phyloP scores from a whole-genome alignment of 1,284 basidiomycete genomes.

The Agaricales sp. region DNA sequence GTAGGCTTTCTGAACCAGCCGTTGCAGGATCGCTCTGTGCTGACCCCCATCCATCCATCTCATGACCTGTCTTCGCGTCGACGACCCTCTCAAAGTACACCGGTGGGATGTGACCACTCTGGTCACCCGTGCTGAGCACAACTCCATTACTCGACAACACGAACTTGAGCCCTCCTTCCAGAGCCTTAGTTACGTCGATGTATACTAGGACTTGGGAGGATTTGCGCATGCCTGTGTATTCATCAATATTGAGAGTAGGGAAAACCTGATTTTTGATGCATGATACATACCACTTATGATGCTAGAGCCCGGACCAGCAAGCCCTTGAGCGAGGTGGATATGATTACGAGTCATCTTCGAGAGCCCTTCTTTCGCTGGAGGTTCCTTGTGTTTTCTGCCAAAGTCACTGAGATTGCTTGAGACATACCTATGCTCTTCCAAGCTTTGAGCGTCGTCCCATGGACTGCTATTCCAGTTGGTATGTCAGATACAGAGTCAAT shows the following conservation, averaged over 20 bases:
- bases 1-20: neutral
- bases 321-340: conserved; percentile 77
- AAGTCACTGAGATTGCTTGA: conserved; percentile 3
- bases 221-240: conserved; percentile 61
- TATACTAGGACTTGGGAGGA: conserved; percentile 69
- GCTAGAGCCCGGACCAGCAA: conserved; percentile 36
- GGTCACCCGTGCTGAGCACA: conserved; percentile 68
- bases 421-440: conserved; percentile 68
- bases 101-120: conserved; percentile 41
- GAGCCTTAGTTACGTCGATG: conserved; percentile 60
- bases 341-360: conserved; percentile 84
- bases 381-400: conserved; percentile 1
- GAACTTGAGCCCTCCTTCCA: conserved; percentile 65
- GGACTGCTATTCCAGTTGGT: conserved; percentile 56
- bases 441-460: conserved; percentile 60
- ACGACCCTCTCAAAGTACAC: conserved; percentile 60
- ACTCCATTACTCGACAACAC: conserved; percentile 77
- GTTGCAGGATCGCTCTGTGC: neutral
- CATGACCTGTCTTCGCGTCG: conserved; percentile 10
- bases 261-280: conserved; percentile 1
- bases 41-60: neutral
- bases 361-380: conserved; percentile 53
- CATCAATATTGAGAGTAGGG: neutral
- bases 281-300: conserved; percentile 61
- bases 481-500: conserved; percentile 54